Percentiles rank a stretch among this genome's conserved stretches.
Evolutionary conservation across 345 rosid genomes (phyloP).

Genomic region (Reutealis trisperma): DNA sequence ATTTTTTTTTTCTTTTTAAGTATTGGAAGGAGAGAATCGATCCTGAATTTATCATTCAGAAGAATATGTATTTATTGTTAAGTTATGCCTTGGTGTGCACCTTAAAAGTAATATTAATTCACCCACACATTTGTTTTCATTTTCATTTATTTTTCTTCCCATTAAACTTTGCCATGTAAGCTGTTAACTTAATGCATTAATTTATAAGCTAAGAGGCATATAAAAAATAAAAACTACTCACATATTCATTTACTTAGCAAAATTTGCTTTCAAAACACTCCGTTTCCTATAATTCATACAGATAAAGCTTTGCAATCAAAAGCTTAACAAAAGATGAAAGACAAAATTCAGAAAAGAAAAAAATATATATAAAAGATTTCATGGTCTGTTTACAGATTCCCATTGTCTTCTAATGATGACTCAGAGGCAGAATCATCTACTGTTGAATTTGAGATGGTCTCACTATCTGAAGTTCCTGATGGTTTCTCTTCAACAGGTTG

Average conservation of each 20-base stretch:
- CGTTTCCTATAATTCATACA: slow-evolving; percentile 26
- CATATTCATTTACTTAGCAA: slow-evolving; percentile 41
- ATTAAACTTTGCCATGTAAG: too few species aligned
- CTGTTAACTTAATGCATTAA: too few species aligned
- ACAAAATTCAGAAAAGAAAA: not conserved
- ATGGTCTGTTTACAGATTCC: slow-evolving; percentile 25
- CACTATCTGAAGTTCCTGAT: slow-evolving; percentile 65
- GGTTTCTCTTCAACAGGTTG: slow-evolving; percentile 69
- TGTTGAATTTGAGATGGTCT: slow-evolving; percentile 70
- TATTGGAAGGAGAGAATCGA: too few species aligned
- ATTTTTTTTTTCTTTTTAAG: too few species aligned
- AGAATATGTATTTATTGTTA: too few species aligned
- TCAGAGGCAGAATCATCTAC: slow-evolving; percentile 82
- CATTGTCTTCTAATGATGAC: slow-evolving; percentile 64
- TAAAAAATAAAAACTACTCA: slow-evolving; percentile 19
- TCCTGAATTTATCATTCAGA: too few species aligned
- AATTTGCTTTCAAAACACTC: slow-evolving; percentile 38
- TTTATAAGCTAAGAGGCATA: too few species aligned
- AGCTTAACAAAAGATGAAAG: slow-evolving; percentile 16
- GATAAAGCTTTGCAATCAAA: slow-evolving; percentile 32
- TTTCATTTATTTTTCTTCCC: too few species aligned
- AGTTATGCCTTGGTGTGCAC: too few species aligned
- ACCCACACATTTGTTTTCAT: too few species aligned
- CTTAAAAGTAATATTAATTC: too few species aligned
- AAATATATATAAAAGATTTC: not conserved